Evolutionary conservation across 176 grass and related monocot genomes (phyloP).

Genomic region (Eleusine coracana): DNA sequence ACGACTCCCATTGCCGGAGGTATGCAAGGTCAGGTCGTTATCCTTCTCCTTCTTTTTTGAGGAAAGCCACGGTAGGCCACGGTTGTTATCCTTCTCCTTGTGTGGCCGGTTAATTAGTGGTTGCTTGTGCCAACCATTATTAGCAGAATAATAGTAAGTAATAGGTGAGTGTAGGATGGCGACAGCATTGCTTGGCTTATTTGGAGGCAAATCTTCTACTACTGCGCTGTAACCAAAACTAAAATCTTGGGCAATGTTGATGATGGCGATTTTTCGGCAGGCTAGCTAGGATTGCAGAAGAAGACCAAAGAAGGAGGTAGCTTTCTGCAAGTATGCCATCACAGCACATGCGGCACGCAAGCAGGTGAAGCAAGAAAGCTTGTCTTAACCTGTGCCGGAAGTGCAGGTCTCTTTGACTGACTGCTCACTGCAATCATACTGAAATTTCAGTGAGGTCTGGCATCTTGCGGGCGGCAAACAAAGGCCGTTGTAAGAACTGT

Average conservation of each 20-base stretch:
- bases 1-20: slow-evolving; percentile 29
- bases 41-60: background rate
- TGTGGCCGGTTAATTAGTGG: slow-evolving; percentile 20
- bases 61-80: no score
- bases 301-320: background rate
- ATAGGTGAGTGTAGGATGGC: slow-evolving; percentile 6
- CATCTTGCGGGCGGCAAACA: background rate
- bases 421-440: background rate
- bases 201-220: slow-evolving; percentile 32
- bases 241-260: background rate
- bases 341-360: slow-evolving; percentile 32
- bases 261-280: slow-evolving; percentile 30
- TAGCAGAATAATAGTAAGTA: background rate
- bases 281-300: background rate
- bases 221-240: background rate
- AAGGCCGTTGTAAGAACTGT: background rate
- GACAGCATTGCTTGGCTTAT: slow-evolving; percentile 31
- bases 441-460: background rate
- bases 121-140: slow-evolving; percentile 21
- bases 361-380: slow-evolving; percentile 22
- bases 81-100: no score
- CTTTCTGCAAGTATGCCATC: background rate
- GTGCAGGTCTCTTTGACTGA: slow-evolving; percentile 41
- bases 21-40: slow-evolving; percentile 40
- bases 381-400: slow-evolving; percentile 27